phyloP scores from a whole-genome alignment of 768 basidiomycete species.

The Collybia sp. region DNA sequence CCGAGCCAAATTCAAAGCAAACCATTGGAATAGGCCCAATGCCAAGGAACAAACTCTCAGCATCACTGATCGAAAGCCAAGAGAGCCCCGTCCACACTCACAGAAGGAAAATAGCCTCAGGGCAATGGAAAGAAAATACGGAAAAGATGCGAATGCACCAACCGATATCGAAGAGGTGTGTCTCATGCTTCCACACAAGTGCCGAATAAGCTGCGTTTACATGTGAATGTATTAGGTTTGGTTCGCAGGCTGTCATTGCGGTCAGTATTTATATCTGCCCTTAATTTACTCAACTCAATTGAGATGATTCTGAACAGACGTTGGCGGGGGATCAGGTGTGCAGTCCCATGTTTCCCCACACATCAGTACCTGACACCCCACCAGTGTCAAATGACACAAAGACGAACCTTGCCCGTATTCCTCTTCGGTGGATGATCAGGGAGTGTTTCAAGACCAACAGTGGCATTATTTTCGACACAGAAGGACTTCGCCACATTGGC shows the following conservation, averaged over 20 bases:
- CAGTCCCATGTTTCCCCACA: neutral
- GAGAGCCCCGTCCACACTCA: slow-evolving; percentile 2
- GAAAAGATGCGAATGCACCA: slow-evolving; percentile 8
- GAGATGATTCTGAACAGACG: slow-evolving; percentile 9
- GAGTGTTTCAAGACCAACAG: slow-evolving; percentile 40
- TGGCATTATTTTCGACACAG: slow-evolving; percentile 38
- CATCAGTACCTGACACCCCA: neutral
- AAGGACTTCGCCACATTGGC: slow-evolving; percentile 14
- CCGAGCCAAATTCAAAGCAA: slow-evolving; percentile 14
- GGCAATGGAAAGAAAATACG: slow-evolving; percentile 20
- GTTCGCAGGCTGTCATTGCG: slow-evolving; percentile 43
- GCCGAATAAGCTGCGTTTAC: neutral
- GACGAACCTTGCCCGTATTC: slow-evolving; percentile 31
- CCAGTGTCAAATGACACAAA: slow-evolving; percentile 20
- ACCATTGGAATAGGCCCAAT: slow-evolving; percentile 12
- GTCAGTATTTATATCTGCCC: slow-evolving; percentile 10
- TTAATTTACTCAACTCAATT: neutral
- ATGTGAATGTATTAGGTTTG: slow-evolving; percentile 28
- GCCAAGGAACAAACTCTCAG: slow-evolving; percentile 24
- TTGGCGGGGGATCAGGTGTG: slow-evolving; percentile 26
- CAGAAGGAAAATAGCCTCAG: slow-evolving; percentile 5
- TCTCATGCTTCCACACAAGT: neutral
- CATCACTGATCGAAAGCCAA: slow-evolving; percentile 9
- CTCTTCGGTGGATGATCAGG: slow-evolving; percentile 53
- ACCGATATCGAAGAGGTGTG: slow-evolving; percentile 39